phyloP scores from a whole-genome alignment of 2,329 filamentous ascomycete species.

The Cyanodermella asteris region DNA sequence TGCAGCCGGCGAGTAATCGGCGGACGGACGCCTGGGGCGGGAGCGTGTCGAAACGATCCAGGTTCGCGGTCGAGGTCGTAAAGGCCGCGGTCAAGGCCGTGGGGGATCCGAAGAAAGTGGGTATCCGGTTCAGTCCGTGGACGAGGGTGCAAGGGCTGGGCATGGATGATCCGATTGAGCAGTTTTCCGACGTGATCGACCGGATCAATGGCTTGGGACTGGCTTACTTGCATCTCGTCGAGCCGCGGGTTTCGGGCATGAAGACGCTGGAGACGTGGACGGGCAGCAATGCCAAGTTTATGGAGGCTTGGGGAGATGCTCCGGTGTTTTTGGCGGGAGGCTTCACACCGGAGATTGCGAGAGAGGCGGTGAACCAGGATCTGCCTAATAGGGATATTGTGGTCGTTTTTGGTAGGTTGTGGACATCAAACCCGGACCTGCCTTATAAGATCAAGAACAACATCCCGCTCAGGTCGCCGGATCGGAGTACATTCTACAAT shows the following conservation, averaged over 20 bases:
- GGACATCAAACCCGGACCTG: constrained; percentile 24
- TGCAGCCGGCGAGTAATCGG: constrained; percentile 27
- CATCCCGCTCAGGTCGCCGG: constrained; percentile 17
- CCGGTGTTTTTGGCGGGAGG: constrained; percentile 31
- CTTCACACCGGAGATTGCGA: constrained; percentile 19
- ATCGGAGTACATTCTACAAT: constrained; percentile 20
- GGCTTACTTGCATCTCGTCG: constrained; percentile 40
- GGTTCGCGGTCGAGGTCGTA: constrained; percentile 35
- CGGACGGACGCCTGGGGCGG: constrained; percentile 30
- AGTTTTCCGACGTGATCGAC: constrained; percentile 36
- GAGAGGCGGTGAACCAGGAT: constrained; percentile 15
- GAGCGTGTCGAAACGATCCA: constrained; percentile 27
- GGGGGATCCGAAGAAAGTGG: constrained; percentile 23
- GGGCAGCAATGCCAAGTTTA: constrained; percentile 4
- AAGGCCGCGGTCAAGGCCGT: constrained; percentile 20
- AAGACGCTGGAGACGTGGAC: constrained; percentile 13
- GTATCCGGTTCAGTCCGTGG: constrained; percentile 26
- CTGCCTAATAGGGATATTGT: constrained; percentile 13
- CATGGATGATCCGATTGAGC: constrained; percentile 39
- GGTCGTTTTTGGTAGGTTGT: constrained; percentile 21
- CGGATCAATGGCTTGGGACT: constrained; percentile 30
- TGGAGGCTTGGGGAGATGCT: constrained; percentile 17
- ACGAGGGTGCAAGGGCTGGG: constrained; percentile 19
- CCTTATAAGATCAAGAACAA: constrained; percentile 19
- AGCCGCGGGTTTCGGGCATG: constrained; percentile 28